Percentiles rank a stretch among this genome's conserved stretches.
These are phyloP conservation scores for Escovopsis sp. DNA, from an alignment of 2,329 filamentous ascomycete species.

Conservation along the genomic window DNA sequence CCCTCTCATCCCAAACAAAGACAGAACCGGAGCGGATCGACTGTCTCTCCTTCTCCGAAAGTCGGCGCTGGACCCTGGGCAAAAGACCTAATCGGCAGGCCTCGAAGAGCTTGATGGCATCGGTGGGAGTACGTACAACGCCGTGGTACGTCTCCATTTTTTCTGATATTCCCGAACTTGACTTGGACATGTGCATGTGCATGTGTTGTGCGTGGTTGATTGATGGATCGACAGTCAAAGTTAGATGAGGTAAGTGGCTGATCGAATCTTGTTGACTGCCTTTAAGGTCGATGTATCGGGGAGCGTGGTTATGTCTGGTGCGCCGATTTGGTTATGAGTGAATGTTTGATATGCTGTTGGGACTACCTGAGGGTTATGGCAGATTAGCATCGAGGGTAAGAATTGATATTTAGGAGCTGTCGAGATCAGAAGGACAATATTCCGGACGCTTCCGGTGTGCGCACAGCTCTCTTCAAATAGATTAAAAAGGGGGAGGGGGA, in stretches of 20 bases:
- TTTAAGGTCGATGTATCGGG: background rate
- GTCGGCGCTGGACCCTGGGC: constrained; percentile 76
- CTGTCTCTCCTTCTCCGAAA: constrained; percentile 94
- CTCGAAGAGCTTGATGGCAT: constrained; percentile 97
- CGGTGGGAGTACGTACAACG: constrained; percentile 83
- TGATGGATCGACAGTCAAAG: too few species aligned
- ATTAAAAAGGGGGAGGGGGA: background rate
- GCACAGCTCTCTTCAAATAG: background rate
- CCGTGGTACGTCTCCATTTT: constrained; percentile 95
- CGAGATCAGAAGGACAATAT: too few species aligned
- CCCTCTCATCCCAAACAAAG: constrained; percentile 98
- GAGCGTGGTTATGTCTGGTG: too few species aligned
- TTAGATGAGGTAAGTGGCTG: too few species aligned
- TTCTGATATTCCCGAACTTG: constrained; percentile 7
- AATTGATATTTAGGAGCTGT: too few species aligned
- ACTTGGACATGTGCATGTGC: constrained; percentile 5
- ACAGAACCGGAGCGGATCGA: constrained; percentile 93
- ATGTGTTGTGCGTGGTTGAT: constrained; percentile 1
- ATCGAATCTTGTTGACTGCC: background rate
- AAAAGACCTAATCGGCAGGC: constrained; percentile 80
- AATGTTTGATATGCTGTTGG: too few species aligned
- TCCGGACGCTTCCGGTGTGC: too few species aligned
- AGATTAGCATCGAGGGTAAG: too few species aligned
- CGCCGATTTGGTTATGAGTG: too few species aligned
- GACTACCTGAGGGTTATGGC: too few species aligned